Percentiles rank a stretch among this genome's conserved stretches.
These are phyloP conservation scores for Candida patagonica DNA, from an alignment of 805 yeast species.

Conservation along the genomic window DNA sequence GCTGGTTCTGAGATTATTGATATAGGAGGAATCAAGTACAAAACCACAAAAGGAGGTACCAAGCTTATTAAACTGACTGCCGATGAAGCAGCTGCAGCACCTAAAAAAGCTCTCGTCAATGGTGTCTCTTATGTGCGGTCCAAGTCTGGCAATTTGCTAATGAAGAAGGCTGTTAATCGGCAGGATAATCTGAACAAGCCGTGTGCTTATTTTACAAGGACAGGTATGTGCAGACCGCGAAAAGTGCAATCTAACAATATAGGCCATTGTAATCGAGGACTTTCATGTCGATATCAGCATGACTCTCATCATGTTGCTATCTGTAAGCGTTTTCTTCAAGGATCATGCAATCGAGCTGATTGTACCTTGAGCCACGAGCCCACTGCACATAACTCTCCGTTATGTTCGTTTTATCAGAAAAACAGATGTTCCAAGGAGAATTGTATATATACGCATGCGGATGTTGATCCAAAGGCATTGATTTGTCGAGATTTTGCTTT, in stretches of 20 bases:
- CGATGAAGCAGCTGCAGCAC: conserved; percentile 6
- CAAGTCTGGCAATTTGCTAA: conserved; percentile 15
- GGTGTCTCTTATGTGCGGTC: conserved; percentile 21
- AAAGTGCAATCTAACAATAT: conserved; percentile 11
- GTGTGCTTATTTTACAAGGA: conserved; percentile 10
- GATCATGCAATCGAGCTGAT: conserved; percentile 37
- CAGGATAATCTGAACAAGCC: conserved; percentile 5
- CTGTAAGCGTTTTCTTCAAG: conserved; percentile 42
- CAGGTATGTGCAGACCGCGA: conserved; percentile 6
- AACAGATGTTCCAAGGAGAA: conserved; percentile 40
- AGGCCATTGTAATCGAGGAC: conserved; percentile 48
- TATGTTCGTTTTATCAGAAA: conserved; percentile 43
- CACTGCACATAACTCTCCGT: conserved; percentile 49
- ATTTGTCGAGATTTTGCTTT: conserved; percentile 61
- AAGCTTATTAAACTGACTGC: conserved; percentile 16
- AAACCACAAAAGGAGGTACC: conserved; percentile 15
- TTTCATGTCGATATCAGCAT: conserved; percentile 46
- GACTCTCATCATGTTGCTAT: conserved; percentile 41
- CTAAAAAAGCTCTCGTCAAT: conserved; percentile 18
- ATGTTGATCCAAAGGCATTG: conserved; percentile 33
- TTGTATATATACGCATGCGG: conserved; percentile 45
- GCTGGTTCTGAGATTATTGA: conserved; percentile 10
- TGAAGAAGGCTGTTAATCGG: neutral
- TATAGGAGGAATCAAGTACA: conserved; percentile 21
- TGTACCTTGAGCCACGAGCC: conserved; percentile 53